Evolutionary conservation across 306 rosid species (phyloP), one percentile per base, ranked within the genome.

Genomic region (Mimosa pudica): DNA sequence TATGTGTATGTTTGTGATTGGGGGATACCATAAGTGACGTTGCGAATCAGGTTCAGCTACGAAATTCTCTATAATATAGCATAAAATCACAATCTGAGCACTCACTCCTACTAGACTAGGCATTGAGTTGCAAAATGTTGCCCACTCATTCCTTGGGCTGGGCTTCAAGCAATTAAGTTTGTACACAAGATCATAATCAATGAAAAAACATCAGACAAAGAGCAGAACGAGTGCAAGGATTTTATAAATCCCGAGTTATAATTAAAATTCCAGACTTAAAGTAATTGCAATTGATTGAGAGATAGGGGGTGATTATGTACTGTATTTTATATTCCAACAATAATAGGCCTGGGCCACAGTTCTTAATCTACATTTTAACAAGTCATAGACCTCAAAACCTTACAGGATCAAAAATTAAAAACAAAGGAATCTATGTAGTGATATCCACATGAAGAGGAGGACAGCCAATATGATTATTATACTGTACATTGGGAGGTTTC

Each of bases 341-440:
- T 55, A n/a, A 9, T 55, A 61, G 55, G 49, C 64, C 8, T 32
- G 35, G 35, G 61, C 36, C 70, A 73, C n/a, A 66, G 36, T 58
- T 11, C 30, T 66, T 64, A 66, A 18, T 49, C 72, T 72, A 73
- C 13, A 82, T 4, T 48, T 65, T 11, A 18, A 52, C 18, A 32
- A 65, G 51, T 45, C 38, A 30, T 58, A 42, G 70, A 35, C 49
- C 70, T 30, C 49, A 68, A 83, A 58, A 83, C 11, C 8, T 52
- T 61, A 71, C 42, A 61, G 62, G 47, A 61, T 20, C 36, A 49
- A 68, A 74, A 32, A 38, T 38, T 38, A 1, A 38, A 38, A 72
- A 14, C n/a, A 48, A 78, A 64, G 68, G 67, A 58, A 73, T 73
- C 36, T 73, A 83, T 72, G 55, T 8, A 41, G 20, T 55, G 67